phyloP scores from a whole-genome alignment of 2,329 filamentous ascomycete genomes.

The Kalmusia sp. region DNA sequence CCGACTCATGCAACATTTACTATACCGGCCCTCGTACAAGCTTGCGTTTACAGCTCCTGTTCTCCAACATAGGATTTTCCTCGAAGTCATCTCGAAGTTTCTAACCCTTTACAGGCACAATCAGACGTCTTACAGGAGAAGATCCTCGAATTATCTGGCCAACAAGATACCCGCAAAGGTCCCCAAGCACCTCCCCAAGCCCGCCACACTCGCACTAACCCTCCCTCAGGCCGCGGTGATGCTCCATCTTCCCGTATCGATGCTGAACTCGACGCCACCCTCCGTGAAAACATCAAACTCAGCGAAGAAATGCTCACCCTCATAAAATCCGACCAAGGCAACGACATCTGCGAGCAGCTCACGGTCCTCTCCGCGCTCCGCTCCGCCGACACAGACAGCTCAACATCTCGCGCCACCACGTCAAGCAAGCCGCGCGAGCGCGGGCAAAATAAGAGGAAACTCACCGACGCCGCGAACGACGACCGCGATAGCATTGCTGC shows the following conservation, averaged over 20 bases:
- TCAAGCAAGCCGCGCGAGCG: conserved; percentile 47
- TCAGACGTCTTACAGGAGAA: conserved; percentile 41
- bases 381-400: conserved; percentile 50
- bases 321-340: conserved; percentile 50
- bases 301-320: conserved; percentile 54
- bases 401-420: conserved; percentile 44
- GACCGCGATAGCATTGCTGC: conserved; percentile 48
- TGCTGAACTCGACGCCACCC: conserved; percentile 53
- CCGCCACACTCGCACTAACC: conserved; percentile 14
- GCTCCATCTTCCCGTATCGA: conserved; percentile 50
- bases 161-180: conserved; percentile 40
- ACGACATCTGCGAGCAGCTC: conserved; percentile 52
- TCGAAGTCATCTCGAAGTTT: background rate
- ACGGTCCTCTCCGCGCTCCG: conserved; percentile 56
- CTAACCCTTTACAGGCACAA: conserved; percentile 31
- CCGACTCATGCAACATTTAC: too few relatives aligned
- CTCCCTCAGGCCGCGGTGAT: conserved; percentile 41
- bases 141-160: conserved; percentile 35
- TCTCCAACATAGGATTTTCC: too few relatives aligned
- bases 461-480: conserved; percentile 42
- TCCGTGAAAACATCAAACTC: conserved; percentile 57
- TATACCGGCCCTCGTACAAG: too few relatives aligned
- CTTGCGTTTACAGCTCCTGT: too few relatives aligned
- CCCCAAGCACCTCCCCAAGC: background rate
- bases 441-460: conserved; percentile 42